Conservation (phyloP, 148 eudicot species). For the Talinum fruticosum region DNA sequence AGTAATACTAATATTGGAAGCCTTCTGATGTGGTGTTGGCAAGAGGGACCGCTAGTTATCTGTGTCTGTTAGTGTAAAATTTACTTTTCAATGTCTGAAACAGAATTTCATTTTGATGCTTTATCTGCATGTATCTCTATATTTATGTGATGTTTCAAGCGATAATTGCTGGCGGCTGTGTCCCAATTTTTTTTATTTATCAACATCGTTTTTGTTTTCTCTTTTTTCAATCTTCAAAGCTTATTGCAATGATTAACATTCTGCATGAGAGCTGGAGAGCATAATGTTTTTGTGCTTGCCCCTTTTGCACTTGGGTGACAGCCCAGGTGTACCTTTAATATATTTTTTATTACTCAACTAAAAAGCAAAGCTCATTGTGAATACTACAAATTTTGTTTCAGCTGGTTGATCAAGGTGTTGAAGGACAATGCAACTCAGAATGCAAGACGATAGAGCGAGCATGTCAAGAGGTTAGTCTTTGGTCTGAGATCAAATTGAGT, state of each 20-base stretch:
- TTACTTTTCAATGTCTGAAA: not conserved
- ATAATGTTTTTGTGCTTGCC: too few species aligned
- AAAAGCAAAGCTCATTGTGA: not conserved
- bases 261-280: too few species aligned
- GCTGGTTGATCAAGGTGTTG: conserved; percentile 87
- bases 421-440: conserved; percentile 85
- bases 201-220: not conserved
- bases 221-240: too few species aligned
- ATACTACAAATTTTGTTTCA: conserved; percentile 25
- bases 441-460: conserved; percentile 98
- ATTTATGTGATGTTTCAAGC: not conserved
- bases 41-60: not conserved
- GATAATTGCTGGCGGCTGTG: not conserved
- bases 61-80: not conserved
- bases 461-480: conserved; percentile 75
- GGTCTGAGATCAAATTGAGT: not conserved
- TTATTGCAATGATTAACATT: too few species aligned
- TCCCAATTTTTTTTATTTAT: not conserved
- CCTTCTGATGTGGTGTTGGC: not conserved
- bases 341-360: too few species aligned
- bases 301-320: too few species aligned
- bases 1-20: not conserved
- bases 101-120: not conserved
- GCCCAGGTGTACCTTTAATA: too few species aligned
- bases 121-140: not conserved